Evolutionary conservation across 169 alveolate species (phyloP), one percentile per base, ranked within the genome.

Genomic region (Eimeria zaria): DNA sequence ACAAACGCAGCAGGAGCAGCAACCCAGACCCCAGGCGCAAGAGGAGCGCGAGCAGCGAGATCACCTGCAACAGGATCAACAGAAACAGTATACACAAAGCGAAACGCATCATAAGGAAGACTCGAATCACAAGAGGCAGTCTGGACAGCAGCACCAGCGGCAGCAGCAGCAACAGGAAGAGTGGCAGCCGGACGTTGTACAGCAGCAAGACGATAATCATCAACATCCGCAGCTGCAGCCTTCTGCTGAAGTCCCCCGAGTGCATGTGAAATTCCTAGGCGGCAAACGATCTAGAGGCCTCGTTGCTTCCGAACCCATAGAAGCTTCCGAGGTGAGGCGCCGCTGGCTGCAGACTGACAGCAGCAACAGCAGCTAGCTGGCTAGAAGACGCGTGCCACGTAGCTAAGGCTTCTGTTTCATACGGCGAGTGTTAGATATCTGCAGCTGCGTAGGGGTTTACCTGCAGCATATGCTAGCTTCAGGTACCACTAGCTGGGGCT

Each of bases 1-100:
- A 81, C 60, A 58, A n/a, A 4, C 60, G 93, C 93, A 60, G 93
- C 83, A 83, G 74, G 53, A 81, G 71, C 33, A 11, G 89, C 89
- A 48, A 51, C 44, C 12, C 9, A 8, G 11, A 51, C 44, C 9
- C 24, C 78, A 55, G 60, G 9, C 55, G 62, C 91, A 33, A 48
- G 44, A 30, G 76, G 36, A 30, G 91, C 76, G 30, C 39, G 76
- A 14, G 58, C 76, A n/a, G 91, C 39, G 46, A 39, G 1, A 14
- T 16, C 76, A 14, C 41, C 39, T 18, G 12, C 11, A 8, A 6
- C 93, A 87, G 64, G 41, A 71, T 46, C 48, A 39, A 71, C 83
- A 30, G 58, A 33, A 83, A 39, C 58, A 83, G 41, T 18, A 6
- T 53, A 16, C 11, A n/a, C 55, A 16, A 6, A 22, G 24, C 2